Conservation (phyloP, 2,329 filamentous ascomycete genomes). For the Celoporthe dispersa region DNA sequence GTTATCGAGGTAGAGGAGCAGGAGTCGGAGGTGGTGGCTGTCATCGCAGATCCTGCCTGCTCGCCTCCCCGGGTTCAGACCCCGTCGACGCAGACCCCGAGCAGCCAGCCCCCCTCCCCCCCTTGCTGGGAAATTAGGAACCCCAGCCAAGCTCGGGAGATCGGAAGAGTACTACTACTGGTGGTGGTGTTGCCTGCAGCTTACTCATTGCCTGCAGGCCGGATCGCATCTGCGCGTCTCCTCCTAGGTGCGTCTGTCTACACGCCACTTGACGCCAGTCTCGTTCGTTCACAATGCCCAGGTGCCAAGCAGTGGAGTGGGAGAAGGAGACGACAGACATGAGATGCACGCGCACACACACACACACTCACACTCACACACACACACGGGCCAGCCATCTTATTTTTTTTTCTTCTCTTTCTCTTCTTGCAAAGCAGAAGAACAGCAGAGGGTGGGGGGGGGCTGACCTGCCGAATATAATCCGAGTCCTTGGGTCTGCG, state of each 20-base stretch:
- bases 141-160: neutral
- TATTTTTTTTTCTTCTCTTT: no score
- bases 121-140: neutral
- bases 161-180: neutral
- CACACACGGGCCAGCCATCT: neutral
- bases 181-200: neutral
- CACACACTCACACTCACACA: neutral
- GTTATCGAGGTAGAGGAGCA: neutral
- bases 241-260: neutral
- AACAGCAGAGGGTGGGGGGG: no score
- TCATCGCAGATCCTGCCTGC: neutral
- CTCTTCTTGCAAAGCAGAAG: no score
- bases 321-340: neutral
- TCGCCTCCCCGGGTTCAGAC: neutral
- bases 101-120: neutral
- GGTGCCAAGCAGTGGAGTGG: no score
- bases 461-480: neutral
- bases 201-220: neutral
- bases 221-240: neutral
- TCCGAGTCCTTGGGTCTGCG: neutral
- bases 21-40: neutral
- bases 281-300: neutral
- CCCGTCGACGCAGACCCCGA: neutral
- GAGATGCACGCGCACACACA: neutral
- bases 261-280: neutral